Base-by-base conservation (phyloP, 768 basidiomycete genomes). In the Boletus fagicola region DNA sequence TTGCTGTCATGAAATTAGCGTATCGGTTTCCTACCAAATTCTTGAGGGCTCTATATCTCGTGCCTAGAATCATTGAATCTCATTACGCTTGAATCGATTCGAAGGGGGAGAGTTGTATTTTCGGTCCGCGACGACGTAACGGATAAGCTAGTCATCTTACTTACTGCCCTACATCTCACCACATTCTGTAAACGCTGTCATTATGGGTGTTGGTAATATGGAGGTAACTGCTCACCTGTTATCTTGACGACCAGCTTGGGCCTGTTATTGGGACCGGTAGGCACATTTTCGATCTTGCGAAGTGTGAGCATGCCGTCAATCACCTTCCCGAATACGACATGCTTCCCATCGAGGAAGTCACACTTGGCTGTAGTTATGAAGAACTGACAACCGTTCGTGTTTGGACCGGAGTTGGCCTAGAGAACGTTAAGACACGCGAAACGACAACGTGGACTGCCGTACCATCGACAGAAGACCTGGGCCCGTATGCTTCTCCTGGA, bases 321-420 rank as follows among this genome's bases (percentile, higher is more conserved):
- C 36, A 96, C 90, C 62, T 82, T 86, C 7, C 94, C 94, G 65
- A 97, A 97, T 2, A 95, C 93, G 63, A 94, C 89, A 69, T 96
- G 94, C 72, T 95, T 93, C 62, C 86, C 92, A 69, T 99, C 95
- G 44, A 99, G 83, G 74, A 98, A 98, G 60, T 95, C 92, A 61
- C 95, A 96, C 63, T 91, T 89, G 10, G 86, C 92, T 2, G 92
- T 94, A 0, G 97, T 99, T 69, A 99, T 87, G 80, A 99, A 99
- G 78, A 98, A 99, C 84, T 93, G 94, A 72, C 92, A 95, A 3
- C 95, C 96, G 62, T 98, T 98, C 15, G 94, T 95, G 67, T 92
- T 88, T 3, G 90, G 83, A 6, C 96, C 96, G 0, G 95, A 97
- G 74, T 98, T 98, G 0, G 95, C 96, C 94, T 95, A 64, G 31